Evolutionary conservation across 83 land plant genomes (phyloP).

Genomic region (Picea mariana): DNA sequence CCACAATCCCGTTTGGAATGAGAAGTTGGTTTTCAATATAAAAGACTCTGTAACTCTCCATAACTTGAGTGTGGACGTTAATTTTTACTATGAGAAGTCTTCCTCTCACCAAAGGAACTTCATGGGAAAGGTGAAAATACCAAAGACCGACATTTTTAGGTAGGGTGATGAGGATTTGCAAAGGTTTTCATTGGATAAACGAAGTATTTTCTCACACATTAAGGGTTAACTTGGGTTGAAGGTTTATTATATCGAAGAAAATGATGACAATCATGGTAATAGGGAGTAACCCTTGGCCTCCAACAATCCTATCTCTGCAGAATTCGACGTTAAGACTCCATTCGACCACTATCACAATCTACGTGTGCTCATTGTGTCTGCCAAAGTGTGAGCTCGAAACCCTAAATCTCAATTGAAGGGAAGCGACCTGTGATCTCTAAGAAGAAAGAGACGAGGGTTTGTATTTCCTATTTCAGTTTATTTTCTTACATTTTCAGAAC

Average conservation of each 20-base stretch:
- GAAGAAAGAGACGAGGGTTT: too few species aligned
- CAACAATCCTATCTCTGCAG: too few species aligned
- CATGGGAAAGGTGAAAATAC: slow-evolving; percentile 61
- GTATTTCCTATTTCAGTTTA: too few species aligned
- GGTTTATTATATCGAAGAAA: slow-evolving; percentile 39
- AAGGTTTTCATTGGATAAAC: slow-evolving; percentile 67
- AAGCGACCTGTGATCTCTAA: too few species aligned
- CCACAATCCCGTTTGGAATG: slow-evolving; percentile 55
- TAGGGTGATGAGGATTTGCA: slow-evolving; percentile 36
- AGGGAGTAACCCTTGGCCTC: too few species aligned
- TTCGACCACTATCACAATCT: too few species aligned
- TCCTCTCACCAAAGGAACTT: slow-evolving; percentile 34
- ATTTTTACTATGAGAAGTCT: slow-evolving; percentile 21
- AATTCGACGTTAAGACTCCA: too few species aligned
- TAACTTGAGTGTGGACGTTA: slow-evolving; percentile 7
- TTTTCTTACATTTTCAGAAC: too few species aligned
- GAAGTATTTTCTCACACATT: slow-evolving; percentile 53
- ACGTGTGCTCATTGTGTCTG: too few species aligned
- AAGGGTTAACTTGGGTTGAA: slow-evolving; percentile 67
- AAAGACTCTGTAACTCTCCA: slow-evolving; percentile 18
- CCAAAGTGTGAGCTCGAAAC: too few species aligned
- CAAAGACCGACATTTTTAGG: slow-evolving; percentile 34
- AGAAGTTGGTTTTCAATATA: slow-evolving; percentile 23
- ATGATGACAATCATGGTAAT: background rate
- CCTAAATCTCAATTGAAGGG: too few species aligned